phyloP scores from a whole-genome alignment of 768 basidiomycete genomes.

The Cytidiella melzeri region DNA sequence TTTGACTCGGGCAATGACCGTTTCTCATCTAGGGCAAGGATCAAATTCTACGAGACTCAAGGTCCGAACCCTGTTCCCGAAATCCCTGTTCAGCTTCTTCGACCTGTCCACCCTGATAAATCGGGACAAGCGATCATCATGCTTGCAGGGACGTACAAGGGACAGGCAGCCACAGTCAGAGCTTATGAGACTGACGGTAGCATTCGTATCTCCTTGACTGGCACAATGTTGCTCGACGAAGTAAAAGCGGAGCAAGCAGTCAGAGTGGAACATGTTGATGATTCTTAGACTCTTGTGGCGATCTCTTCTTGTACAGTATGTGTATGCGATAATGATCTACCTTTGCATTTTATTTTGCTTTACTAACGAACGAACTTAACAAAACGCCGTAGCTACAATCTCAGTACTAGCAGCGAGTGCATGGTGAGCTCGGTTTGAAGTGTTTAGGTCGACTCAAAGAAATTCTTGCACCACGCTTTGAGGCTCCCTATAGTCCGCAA shows the following conservation, averaged over 20 bases:
- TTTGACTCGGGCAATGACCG: conserved; percentile 19
- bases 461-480: conserved; percentile 12
- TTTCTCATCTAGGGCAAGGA: conserved; percentile 18
- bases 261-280: neutral
- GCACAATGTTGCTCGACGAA: neutral
- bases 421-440: no score
- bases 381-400: no score
- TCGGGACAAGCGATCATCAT: conserved; percentile 15
- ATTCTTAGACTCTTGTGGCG: neutral
- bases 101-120: conserved; percentile 19
- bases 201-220: neutral
- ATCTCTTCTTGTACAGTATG: neutral
- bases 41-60: conserved; percentile 18
- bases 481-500: conserved; percentile 12
- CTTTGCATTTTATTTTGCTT: neutral
- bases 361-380: no score
- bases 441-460: no score
- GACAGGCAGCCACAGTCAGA: conserved; percentile 15
- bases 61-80: conserved; percentile 7
- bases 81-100: conserved; percentile 21
- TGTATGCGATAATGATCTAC: neutral
- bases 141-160: conserved; percentile 16
- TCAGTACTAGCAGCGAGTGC: no score
- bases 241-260: neutral
- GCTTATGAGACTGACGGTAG: neutral